Base-by-base conservation (phyloP, 495 filamentous ascomycete species). In the Annulohypoxylon bovei region DNA sequence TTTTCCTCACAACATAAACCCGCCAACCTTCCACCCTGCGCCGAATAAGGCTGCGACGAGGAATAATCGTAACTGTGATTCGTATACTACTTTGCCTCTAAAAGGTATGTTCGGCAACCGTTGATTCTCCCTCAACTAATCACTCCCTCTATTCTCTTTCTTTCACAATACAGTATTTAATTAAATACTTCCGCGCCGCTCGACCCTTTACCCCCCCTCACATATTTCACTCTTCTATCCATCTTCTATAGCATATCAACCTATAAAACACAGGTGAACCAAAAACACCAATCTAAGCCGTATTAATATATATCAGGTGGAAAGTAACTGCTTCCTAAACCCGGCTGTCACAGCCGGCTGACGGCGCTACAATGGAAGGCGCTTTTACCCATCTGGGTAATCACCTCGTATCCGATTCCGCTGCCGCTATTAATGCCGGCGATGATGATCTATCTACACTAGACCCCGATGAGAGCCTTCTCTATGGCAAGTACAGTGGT, bases 361-460 rank as follows among this genome's bases (percentile, higher is more conserved):
- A 68, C 66, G 54, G 70, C 67, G 39, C 66, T 60, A 80, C 64
- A 62, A 94, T 94, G 92, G 91, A 94, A 77, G 91, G 90, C 75
- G 91, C 92, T 60, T 95, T 95, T 75, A 95, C 90, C 59, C 91
- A 95, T 75, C 85, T 95, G 49, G 92, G 91, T 60, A 94, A 93
- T 77, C 90, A 94, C 79, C 84, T 93, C 67, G 88, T 92, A 75
- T 91, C 87, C 68, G 87, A 92, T 76, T 91, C 88, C 22, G 87
- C 87, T 25, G 87, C 88, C 33, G 88, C 88, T 30, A 94, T 96
- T 67, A 91, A 93, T 75, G 89, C 88, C 55, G 89, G 86, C 55
- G 80, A 81, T 49, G 91, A 92, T 78, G 85, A 90, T 68, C 81
- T 89, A 20, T 89, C 86, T 8, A 84, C 86, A 49, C 83, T 89